A percentile compares a stretch with the other conserved stretches of the same genome.
Conservation (phyloP, 306 rosid genomes). For the Prunus salicina region DNA sequence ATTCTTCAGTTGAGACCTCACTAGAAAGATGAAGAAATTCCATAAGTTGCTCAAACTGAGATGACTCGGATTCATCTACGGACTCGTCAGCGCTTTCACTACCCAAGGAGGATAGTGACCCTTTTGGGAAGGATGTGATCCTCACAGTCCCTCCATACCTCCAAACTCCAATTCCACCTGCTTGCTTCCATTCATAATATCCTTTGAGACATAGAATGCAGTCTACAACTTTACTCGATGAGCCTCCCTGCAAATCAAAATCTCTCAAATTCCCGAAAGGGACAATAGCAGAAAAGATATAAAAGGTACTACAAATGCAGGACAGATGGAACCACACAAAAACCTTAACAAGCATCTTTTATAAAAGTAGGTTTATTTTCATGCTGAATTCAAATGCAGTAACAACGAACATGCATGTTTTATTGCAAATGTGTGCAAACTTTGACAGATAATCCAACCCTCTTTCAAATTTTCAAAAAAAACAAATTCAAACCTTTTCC, state of each 20-base stretch:
- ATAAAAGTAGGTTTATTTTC: neutral
- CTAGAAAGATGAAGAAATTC: conserved; percentile 71
- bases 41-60: conserved; percentile 71
- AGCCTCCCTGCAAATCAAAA: conserved; percentile 72
- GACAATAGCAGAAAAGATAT: neutral
- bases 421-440: neutral
- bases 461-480: neutral
- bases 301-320: too few species aligned
- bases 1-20: conserved; percentile 67
- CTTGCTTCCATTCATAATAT: conserved; percentile 81
- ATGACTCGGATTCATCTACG: conserved; percentile 65
- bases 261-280: neutral
- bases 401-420: neutral
- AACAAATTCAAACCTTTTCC: conserved; percentile 59
- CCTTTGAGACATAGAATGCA: conserved; percentile 98
- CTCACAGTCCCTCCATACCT: conserved; percentile 96
- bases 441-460: neutral
- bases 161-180: conserved; percentile 96
- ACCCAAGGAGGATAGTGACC: conserved; percentile 51
- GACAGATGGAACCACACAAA: too few species aligned
- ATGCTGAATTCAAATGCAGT: neutral
- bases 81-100: conserved; percentile 77
- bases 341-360: neutral
- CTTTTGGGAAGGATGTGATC: conserved; percentile 73
- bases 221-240: conserved; percentile 85